phyloP scores from a whole-genome alignment of 495 filamentous ascomycete species.

The Baudoinia panamericana region DNA sequence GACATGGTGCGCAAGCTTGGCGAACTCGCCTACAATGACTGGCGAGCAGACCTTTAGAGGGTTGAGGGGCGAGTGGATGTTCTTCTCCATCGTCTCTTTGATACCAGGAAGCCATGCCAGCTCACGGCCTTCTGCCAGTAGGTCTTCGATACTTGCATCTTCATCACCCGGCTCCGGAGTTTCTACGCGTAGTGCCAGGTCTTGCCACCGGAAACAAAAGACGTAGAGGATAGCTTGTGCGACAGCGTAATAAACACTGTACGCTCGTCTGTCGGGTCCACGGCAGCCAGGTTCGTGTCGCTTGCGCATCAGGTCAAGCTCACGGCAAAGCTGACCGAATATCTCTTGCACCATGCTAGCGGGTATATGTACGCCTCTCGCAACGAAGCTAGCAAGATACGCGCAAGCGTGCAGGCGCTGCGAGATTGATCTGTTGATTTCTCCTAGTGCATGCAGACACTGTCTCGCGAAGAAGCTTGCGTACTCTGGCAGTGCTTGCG shows the following conservation, averaged over 20 bases:
- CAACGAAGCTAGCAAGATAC: slow-evolving; percentile 89
- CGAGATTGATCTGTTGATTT: slow-evolving; percentile 43
- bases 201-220: slow-evolving; percentile 96
- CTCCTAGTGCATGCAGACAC: slow-evolving; percentile 56
- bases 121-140: slow-evolving; percentile 45
- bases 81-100: slow-evolving; percentile 54
- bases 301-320: slow-evolving; percentile 53
- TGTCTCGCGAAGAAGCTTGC: slow-evolving; percentile 70
- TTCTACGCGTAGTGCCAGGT: slow-evolving; percentile 50
- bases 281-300: slow-evolving; percentile 54
- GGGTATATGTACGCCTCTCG: slow-evolving; percentile 67
- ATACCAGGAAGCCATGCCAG: slow-evolving; percentile 61
- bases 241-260: slow-evolving; percentile 72
- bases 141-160: slow-evolving; percentile 42
- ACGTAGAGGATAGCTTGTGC: slow-evolving; percentile 86
- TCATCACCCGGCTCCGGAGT: slow-evolving; percentile 35
- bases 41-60: slow-evolving; percentile 95
- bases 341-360: slow-evolving; percentile 62
- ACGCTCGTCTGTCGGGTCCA: slow-evolving; percentile 72
- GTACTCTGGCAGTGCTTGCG: slow-evolving; percentile 58
- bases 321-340: slow-evolving; percentile 57
- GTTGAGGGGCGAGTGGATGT: slow-evolving; percentile 78
- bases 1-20: slow-evolving; percentile 68
- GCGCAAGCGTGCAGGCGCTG: slow-evolving; percentile 71
- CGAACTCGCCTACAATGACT: slow-evolving; percentile 79